Base-by-base conservation (phyloP, 371 early-diverging fungal species). In the Apophysomyces variabilis region DNA sequence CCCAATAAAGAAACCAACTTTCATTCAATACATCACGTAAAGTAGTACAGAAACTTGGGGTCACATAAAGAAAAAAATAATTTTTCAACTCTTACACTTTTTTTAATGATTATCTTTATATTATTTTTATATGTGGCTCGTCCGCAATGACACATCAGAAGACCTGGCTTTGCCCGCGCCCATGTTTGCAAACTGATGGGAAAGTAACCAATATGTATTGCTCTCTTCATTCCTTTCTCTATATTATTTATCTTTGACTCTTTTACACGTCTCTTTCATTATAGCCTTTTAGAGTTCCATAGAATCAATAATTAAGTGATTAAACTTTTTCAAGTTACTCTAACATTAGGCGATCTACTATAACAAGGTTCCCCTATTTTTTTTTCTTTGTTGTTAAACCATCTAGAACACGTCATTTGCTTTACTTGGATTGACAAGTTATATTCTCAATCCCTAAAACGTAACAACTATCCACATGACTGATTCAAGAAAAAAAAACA, bases 71-170 rank as follows among this genome's bases (percentile, higher is more conserved):
- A 26, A 26, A 26, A 26, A 26, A 26, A 26, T 26, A 26, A 26
- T 50, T 50, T 45, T 50, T 18, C 54, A 50, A 50, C 16, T 50
- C 9, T 14, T 21, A 16, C 54, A 50, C 54, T 50, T 50, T 50
- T 47, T 50, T 50, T 21, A n/a, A 26, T 26, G 32, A 50, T 21
- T 18, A 50, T 26, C 54, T 50, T 50, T 50, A 21, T 50, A 50
- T 21, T 50, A 26, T 21, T 50, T 21, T 21, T 21, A 21, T 50
- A 18, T 21, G 54, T 50, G 54, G 54, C 54, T 50, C 54, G 54
- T 50, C 54, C 54, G 54, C 54, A 21, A 21, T 50, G 54, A 50
- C 11, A 26, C 54, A 50, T 50, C 54, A 50, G 54, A 50, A 16
- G 54, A 50, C 54, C 21, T 50, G 54, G 54, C 54, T 50, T 50